A percentile compares a stretch with the other conserved stretches of the same genome.
These are phyloP conservation scores for Lepiota brunneoincarnata DNA, from an alignment of 768 basidiomycete species.

Conservation along the genomic window DNA sequence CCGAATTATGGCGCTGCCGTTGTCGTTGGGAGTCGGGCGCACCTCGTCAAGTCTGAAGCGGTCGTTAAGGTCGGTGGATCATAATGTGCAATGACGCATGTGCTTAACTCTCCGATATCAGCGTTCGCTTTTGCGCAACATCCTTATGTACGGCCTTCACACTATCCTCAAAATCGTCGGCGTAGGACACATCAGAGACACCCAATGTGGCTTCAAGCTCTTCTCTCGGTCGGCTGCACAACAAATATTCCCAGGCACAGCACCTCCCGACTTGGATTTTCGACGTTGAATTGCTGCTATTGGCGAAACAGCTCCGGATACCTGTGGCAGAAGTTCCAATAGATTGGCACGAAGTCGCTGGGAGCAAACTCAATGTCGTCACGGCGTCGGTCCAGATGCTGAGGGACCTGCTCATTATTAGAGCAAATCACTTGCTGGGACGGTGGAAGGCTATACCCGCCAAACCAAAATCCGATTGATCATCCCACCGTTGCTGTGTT, in stretches of 20 bases:
- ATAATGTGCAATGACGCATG: not conserved
- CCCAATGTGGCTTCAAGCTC: slow-evolving; percentile 97
- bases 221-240: slow-evolving; percentile 82
- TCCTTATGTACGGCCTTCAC: slow-evolving; percentile 94
- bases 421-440: slow-evolving; percentile 78
- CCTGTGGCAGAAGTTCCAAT: slow-evolving; percentile 86
- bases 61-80: slow-evolving; percentile 76
- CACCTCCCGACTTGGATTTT: slow-evolving; percentile 95
- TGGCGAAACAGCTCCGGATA: slow-evolving; percentile 76
- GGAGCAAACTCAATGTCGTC: slow-evolving; percentile 87
- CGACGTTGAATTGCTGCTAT: slow-evolving; percentile 88
- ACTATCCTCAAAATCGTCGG: slow-evolving; percentile 86
- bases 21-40: slow-evolving; percentile 87
- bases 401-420: slow-evolving; percentile 77
- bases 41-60: slow-evolving; percentile 87
- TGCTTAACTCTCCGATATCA: slow-evolving; percentile 25
- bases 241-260: slow-evolving; percentile 80
- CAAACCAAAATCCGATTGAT: slow-evolving; percentile 25
- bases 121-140: slow-evolving; percentile 86
- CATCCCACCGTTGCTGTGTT: not conserved
- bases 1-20: slow-evolving; percentile 52
- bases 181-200: slow-evolving; percentile 88
- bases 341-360: slow-evolving; percentile 90
- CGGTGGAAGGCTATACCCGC: slow-evolving; percentile 55
- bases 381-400: slow-evolving; percentile 89